Evolutionary conservation across 257 asterid species (phyloP), one percentile per base, ranked within the genome.

Genomic region (Striga asiatica): DNA sequence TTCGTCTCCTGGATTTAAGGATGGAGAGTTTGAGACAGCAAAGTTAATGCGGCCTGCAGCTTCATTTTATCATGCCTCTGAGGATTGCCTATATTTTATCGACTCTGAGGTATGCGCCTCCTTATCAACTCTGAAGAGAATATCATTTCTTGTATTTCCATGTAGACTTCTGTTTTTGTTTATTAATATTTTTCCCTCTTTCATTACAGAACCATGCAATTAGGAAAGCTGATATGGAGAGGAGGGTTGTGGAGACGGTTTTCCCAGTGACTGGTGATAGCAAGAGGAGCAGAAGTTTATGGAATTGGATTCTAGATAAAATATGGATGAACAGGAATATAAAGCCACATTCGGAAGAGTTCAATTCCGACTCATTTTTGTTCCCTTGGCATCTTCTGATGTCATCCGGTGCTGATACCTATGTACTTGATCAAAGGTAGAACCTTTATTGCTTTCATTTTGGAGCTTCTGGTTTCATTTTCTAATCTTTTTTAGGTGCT

Each of bases 301-400:
- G 94, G 94, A 74, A 71, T 59, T 57, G 83, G 95, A 65, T 87
- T 48, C 71, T 78, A 71, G 82, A 76, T 48, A 84, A 81, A 67
- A 60, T 91, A 50, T 65, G 85, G 85, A 67, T 56, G 25, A 59
- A 72, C 68, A 69, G 23, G 49, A 67, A 59, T 60, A 52, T 19
- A 42, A 75, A 67, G 37, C 51, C 48, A 43, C 53, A 68, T 74
- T 51, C 80, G 23, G 83, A 78, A 48, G 89, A 68, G 50, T 34
- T 68, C 19, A 68, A 70, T 72, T 73, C 75, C 12, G 77, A 83
- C n/a, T 65, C 81, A 14, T 68, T 86, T 73, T 70, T 81, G 71
- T 84, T 91, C 71, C 98, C 98, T 31, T 91, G 96, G 96, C 96
- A 87, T 77, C 66, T 91, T 45, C 46, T 84, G 67, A 80, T 65